Evolutionary conservation across 768 basidiomycete species (phyloP), one percentile per base, ranked within the genome.

Genomic region (Serendipita indica): DNA sequence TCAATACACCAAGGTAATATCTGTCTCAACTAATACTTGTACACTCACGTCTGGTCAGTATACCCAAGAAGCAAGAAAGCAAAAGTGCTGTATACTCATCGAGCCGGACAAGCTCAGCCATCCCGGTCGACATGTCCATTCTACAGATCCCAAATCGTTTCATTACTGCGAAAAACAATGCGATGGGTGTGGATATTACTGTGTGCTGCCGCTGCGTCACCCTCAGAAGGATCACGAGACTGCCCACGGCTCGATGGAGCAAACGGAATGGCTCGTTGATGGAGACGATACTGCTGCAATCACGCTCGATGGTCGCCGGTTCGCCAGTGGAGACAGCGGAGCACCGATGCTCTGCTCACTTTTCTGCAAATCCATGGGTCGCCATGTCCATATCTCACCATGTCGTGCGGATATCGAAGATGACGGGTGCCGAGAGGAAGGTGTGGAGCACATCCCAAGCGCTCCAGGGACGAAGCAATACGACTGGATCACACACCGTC

Each of bases 341-440:
- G 79, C 79, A 0, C 81, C 81, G 0, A 79, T 82, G 78, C 73
- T 82, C 71, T 82, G 82, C 64, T 80, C 73, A 46, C 69, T 81
- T 14, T 66, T 79, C 30, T 83, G 79, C 62, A 71, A 73, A 1
- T 68, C 76, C 13, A 70, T 81, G 68, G 81, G 81, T 0, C 67
- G 82, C n/a, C 81, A 83, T 52, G 69, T 70, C 1, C 81, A 83
- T 64, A 68, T 83, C 33, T 78, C 77, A 60, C 78, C 75, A 58
- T 83, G 81, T 62, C 74, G 79, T 1, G 69, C 75, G 1, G 65
- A 70, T 34, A 28, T n/a, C n/a, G 64, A 69, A 20, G 66, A 60
- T 7, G 65, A 65, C 0, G 57, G 63, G 2, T 83, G 81, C 64
- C 67, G 65, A 1, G 75, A 72, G 0, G 63, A 69, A 1, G 78